Conservation (phyloP, 257 asterid genomes). For the Nicotiana noctiflora region DNA sequence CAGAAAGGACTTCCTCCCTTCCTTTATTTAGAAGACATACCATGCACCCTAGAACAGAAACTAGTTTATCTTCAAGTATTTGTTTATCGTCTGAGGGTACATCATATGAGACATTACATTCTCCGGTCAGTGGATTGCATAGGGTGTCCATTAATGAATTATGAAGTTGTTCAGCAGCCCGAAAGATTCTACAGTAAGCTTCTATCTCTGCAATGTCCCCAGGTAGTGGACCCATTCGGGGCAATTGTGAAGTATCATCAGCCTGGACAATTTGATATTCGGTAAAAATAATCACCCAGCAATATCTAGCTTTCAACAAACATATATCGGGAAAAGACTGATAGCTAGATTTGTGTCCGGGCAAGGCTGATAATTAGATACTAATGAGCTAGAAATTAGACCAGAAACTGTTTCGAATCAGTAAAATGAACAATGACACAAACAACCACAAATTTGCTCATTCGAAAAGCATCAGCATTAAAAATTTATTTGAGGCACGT, state of each 20-base stretch:
- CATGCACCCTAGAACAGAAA: constrained; percentile 98
- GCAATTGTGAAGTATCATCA: constrained; percentile 48
- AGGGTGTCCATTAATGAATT: constrained; percentile 84
- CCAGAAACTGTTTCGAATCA: neutral
- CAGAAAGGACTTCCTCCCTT: constrained; percentile 81
- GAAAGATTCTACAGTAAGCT: constrained; percentile 93
- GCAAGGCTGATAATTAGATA: neutral
- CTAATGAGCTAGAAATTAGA: neutral
- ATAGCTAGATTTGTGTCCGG: neutral
- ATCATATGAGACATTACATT: constrained; percentile 83
- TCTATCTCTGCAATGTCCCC: constrained; percentile 99
- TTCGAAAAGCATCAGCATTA: neutral
- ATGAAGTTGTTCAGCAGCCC: constrained; percentile 90
- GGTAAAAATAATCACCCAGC: constrained; percentile 20
- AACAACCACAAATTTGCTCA: no score
- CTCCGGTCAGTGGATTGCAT: constrained; percentile 93
- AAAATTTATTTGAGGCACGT: neutral
- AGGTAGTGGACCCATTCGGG: constrained; percentile 90
- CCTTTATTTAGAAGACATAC: constrained; percentile 90
- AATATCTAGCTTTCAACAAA: neutral
- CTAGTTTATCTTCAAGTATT: constrained; percentile 79
- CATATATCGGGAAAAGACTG: neutral
- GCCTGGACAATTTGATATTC: constrained; percentile 34
- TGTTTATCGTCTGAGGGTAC: constrained; percentile 76
- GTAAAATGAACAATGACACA: neutral